phyloP scores from a whole-genome alignment of 768 basidiomycete genomes.

The Russula abietina region DNA sequence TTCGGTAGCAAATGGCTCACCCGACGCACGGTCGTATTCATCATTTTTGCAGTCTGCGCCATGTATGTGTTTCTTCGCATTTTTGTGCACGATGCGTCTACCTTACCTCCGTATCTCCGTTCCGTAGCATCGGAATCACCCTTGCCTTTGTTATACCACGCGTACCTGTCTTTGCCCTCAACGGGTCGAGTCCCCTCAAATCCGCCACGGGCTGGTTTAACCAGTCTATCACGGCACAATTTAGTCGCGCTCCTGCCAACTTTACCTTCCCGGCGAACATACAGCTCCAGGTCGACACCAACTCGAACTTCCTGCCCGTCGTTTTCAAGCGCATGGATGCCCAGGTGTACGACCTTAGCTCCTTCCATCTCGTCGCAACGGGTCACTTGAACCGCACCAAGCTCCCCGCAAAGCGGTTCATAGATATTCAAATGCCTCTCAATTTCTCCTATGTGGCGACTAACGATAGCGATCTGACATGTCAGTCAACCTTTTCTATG shows the following conservation, averaged over 20 bases:
- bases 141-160: conserved; percentile 80
- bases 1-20: conserved; percentile 74
- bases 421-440: conserved; percentile 65
- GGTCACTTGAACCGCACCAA: conserved; percentile 57
- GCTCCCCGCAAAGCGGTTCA: conserved; percentile 60
- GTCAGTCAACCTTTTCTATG: conserved; percentile 38
- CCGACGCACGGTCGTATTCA: conserved; percentile 62
- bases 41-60: conserved; percentile 54
- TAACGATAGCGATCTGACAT: conserved; percentile 80
- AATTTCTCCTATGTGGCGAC: conserved; percentile 77
- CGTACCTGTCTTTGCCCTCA: conserved; percentile 67
- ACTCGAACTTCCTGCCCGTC: conserved; percentile 68
- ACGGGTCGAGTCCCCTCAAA: conserved; percentile 48
- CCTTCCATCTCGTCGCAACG: conserved; percentile 55
- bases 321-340: conserved; percentile 65
- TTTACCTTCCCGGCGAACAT: conserved; percentile 82
- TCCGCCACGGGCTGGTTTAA: conserved; percentile 56
- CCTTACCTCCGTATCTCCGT: not conserved
- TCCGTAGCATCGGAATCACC: conserved; percentile 53
- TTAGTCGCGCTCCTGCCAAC: conserved; percentile 77
- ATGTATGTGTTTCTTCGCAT: conserved; percentile 38
- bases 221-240: conserved; percentile 49
- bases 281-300: conserved; percentile 71
- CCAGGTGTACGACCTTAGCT: conserved; percentile 61
- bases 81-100: not conserved